phyloP scores from a whole-genome alignment of 176 grass and related monocot species.

The Phoenix roebelenii region DNA sequence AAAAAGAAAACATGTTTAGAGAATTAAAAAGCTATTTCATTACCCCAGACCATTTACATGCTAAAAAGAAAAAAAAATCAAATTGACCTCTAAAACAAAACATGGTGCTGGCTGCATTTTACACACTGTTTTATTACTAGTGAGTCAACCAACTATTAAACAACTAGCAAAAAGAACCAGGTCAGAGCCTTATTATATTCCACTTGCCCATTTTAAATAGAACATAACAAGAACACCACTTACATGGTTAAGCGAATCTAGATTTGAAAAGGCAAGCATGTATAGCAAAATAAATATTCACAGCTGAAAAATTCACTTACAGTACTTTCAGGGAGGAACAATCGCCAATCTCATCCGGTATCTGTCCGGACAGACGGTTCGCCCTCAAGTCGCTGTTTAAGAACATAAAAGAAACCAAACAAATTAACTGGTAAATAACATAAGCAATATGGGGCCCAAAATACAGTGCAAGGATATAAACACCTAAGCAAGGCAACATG shows the following conservation, averaged over 20 bases:
- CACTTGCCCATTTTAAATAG: too few species aligned
- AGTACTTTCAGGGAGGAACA: slow-evolving; percentile 56
- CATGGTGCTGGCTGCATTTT: too few species aligned
- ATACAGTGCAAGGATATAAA: not conserved
- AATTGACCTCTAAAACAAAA: too few species aligned
- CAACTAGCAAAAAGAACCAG: too few species aligned
- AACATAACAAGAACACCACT: too few species aligned
- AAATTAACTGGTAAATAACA: not conserved
- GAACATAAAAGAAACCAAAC: not conserved
- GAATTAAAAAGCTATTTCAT: not conserved
- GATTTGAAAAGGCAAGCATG: too few species aligned
- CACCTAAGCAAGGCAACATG: too few species aligned
- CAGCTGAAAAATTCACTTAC: slow-evolving; percentile 32
- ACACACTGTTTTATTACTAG: too few species aligned
- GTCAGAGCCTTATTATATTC: too few species aligned
- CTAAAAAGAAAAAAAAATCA: too few species aligned
- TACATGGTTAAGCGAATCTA: too few species aligned
- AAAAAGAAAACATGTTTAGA: not conserved
- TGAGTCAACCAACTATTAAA: too few species aligned
- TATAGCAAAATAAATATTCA: not conserved
- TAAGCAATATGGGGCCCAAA: not conserved
- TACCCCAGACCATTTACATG: not conserved
- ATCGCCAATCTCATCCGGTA: slow-evolving; percentile 92
- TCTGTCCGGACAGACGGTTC: slow-evolving; percentile 73
- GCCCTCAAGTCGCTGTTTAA: slow-evolving; percentile 60